Base-by-base conservation (phyloP, 805 yeast genomes). In the Ogataea paraovalis region DNA sequence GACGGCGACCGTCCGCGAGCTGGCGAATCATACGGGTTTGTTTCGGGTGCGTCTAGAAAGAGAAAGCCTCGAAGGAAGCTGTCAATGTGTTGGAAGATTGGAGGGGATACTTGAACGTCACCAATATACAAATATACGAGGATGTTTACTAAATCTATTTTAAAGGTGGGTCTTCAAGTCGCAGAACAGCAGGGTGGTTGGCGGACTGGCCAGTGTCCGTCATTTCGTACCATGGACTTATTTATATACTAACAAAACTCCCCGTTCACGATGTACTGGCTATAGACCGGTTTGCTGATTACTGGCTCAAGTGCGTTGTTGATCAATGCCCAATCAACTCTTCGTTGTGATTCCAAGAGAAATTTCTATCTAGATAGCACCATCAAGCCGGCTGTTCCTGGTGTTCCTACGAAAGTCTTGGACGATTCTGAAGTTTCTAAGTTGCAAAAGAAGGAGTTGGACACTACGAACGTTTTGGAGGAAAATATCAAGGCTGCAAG, bases 401-500 rank as follows among this genome's bases (percentile, higher is more conserved):
- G 63, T 16, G 39, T 49, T 28, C 64, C 64, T 10, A 28, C 48
- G 2, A 44, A 43, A 23, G 49, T 48, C 4, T 47, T 47, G 34
- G 48, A 47, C 13, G 30, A 25, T 5, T 30, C 22, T 18, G 42
- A 50, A 42, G 56, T 52, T n/a, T 55, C 51, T 21, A 47, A 53
- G 33, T 38, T 57, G 7, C 30, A 22, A 10, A 60, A 59, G 44
- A 43, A 45, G 13, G 53, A 54, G 36, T 37, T 32, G 5, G 21
- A 44, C 0, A 53, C 52, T 8, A 50, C 54, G n/a, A 44, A 57
- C 2, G 48, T 68, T 16, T 59, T 86, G 21, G 84, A 84, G 60
- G 51, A 68, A 2, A 65, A 67, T 42, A 68, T 86, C 56, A 74
- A 71, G 43, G 23, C 58, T 2, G 73, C 74, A 4, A 79, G 95